Percentiles rank a stretch among this genome's conserved stretches.
These are phyloP conservation scores for Neofusicoccum kwambonambiense DNA, from an alignment of 2,329 filamentous ascomycete genomes.

Conservation along the genomic window DNA sequence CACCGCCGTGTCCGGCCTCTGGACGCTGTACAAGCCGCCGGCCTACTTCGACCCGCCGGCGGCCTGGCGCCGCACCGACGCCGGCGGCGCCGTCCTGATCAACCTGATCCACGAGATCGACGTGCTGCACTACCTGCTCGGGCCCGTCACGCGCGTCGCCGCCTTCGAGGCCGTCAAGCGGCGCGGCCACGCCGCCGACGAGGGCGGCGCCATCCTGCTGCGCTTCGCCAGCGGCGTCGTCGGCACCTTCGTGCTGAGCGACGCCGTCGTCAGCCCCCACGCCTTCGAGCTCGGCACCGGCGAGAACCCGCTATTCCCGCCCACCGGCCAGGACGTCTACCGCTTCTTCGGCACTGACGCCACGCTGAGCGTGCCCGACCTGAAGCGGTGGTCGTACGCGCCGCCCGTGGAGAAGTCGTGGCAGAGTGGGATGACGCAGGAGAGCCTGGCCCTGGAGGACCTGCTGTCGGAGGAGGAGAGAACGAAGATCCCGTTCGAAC, in stretches of 20 bases:
- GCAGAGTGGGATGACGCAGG: slow-evolving; percentile 25
- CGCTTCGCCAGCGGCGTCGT: slow-evolving; percentile 55
- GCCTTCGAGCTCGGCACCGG: slow-evolving; percentile 58
- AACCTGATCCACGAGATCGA: slow-evolving; percentile 64
- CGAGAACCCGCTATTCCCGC: slow-evolving; percentile 56
- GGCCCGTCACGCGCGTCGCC: slow-evolving; percentile 52
- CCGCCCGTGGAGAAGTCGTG: slow-evolving; percentile 41
- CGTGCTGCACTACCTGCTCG: slow-evolving; percentile 57
- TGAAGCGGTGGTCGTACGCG: slow-evolving; percentile 51
- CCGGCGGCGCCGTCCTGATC: slow-evolving; percentile 52
- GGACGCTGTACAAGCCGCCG: slow-evolving; percentile 53
- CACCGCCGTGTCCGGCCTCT: slow-evolving; percentile 56
- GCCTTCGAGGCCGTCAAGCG: slow-evolving; percentile 49
- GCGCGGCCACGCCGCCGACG: slow-evolving; percentile 52
- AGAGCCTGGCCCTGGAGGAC: slow-evolving; percentile 34
- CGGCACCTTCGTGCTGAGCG: slow-evolving; percentile 57
- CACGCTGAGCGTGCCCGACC: slow-evolving; percentile 55
- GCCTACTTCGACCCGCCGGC: slow-evolving; percentile 51
- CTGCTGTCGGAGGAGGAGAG: slow-evolving; percentile 28
- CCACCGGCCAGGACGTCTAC: slow-evolving; percentile 48
- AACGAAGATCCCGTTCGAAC: slow-evolving; percentile 49
- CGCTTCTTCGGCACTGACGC: slow-evolving; percentile 55
- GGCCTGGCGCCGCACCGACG: slow-evolving; percentile 51
- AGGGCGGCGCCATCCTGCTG: slow-evolving; percentile 56
- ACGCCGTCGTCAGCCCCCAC: slow-evolving; percentile 52